These are phyloP conservation scores for Trichoderma arundinaceum DNA, from an alignment of 2,329 filamentous ascomycete species.

Conservation along the genomic window DNA sequence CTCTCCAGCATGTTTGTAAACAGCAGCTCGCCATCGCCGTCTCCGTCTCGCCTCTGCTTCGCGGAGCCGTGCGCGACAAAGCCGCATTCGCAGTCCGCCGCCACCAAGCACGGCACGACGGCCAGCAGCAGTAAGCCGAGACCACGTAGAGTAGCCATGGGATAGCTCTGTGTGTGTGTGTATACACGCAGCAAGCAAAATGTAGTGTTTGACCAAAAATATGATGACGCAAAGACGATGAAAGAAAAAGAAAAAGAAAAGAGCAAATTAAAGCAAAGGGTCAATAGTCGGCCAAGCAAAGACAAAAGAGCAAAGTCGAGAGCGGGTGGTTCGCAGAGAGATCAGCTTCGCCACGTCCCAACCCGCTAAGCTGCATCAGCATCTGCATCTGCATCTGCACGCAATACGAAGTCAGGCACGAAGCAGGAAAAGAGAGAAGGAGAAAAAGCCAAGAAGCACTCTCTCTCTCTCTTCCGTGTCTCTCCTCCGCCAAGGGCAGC, in stretches of 20 bases:
- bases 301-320: too few relatives aligned
- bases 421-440: background rate
- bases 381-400: background rate
- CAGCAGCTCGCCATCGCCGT: constrained; percentile 49
- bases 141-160: background rate
- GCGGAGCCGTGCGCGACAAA: constrained; percentile 59
- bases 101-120: constrained; percentile 10
- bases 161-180: background rate
- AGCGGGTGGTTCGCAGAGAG: too few relatives aligned
- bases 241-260: background rate
- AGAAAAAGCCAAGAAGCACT: background rate
- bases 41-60: constrained; percentile 38
- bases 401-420: constrained; percentile 7
- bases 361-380: too few relatives aligned
- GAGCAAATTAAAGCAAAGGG: background rate
- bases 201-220: constrained; percentile 5
- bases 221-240: background rate
- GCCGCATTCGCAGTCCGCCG: constrained; percentile 69
- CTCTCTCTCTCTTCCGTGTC: background rate
- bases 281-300: too few relatives aligned
- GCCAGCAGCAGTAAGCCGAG: constrained; percentile 1
- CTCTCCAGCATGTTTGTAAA: constrained; percentile 76
- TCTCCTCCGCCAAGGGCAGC: background rate
- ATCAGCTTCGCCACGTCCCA: too few relatives aligned
- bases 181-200: background rate